Conservation (phyloP, 495 filamentous ascomycete genomes). For the Hyaloscypha hepaticicola region DNA sequence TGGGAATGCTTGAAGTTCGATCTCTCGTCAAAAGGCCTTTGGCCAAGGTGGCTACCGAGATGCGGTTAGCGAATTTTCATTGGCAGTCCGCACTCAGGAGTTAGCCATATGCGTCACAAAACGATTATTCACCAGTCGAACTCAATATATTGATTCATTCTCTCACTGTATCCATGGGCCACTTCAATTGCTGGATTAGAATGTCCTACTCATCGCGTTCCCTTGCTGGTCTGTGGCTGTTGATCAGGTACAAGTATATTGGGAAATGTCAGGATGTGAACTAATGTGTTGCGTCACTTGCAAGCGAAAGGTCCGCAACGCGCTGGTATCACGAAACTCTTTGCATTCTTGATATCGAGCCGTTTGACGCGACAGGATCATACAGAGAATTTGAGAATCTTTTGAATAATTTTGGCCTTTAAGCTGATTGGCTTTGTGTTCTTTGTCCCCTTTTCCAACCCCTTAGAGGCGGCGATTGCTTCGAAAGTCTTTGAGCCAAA, state of each 20-base stretch:
- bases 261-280: conserved; percentile 4
- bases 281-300: conserved; percentile 13
- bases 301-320: conserved; percentile 11
- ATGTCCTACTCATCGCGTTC: not conserved
- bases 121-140: not conserved
- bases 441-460: not conserved
- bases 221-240: not conserved
- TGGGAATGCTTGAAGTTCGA: conserved; percentile 26
- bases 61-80: conserved; percentile 7
- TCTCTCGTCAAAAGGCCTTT: conserved; percentile 7
- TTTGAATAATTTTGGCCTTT: too few relatives aligned
- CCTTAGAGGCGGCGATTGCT: not conserved
- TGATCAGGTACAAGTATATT: conserved; percentile 4
- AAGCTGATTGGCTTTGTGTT: not conserved
- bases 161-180: not conserved
- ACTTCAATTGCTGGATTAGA: not conserved
- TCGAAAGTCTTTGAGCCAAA: not conserved
- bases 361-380: not conserved
- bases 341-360: not conserved
- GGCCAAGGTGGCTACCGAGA: conserved; percentile 5
- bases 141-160: not conserved
- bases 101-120: not conserved
- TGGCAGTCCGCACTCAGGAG: not conserved
- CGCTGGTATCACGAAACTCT: conserved; percentile 21
- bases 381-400: too few relatives aligned